Percentiles rank a stretch among this genome's conserved stretches.
Conservation (phyloP, 2,329 filamentous ascomycete species). For the Raffaelea arxii region DNA sequence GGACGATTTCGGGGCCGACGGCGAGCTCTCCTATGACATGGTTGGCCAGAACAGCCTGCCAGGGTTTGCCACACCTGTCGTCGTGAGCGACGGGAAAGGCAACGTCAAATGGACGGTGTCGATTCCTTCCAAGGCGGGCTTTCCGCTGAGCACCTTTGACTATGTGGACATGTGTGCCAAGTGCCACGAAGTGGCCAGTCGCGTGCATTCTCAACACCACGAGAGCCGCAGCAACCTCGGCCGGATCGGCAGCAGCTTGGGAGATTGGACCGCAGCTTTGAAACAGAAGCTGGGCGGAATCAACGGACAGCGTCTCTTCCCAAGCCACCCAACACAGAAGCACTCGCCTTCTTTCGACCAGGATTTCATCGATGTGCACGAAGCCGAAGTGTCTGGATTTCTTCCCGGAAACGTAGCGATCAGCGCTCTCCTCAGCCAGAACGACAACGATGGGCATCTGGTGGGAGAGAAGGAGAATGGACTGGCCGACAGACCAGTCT, state of each 20-base stretch:
- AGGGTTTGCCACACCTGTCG: conserved; percentile 61
- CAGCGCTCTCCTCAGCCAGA: conserved; percentile 19
- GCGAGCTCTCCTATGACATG: conserved; percentile 49
- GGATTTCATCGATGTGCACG: conserved; percentile 64
- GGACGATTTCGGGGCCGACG: conserved; percentile 29
- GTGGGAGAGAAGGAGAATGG: conserved; percentile 34
- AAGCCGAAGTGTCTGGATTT: conserved; percentile 57
- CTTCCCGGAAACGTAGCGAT: conserved; percentile 38
- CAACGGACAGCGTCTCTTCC: not conserved
- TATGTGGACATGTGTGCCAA: conserved; percentile 62
- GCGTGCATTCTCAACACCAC: conserved; percentile 39
- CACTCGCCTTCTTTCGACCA: conserved; percentile 33
- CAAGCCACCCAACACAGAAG: conserved; percentile 10
- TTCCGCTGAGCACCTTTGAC: conserved; percentile 56
- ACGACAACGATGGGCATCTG: conserved; percentile 22
- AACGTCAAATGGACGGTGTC: conserved; percentile 70
- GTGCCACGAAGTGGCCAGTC: conserved; percentile 53
- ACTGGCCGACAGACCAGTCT: conserved; percentile 43
- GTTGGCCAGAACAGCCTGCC: conserved; percentile 57
- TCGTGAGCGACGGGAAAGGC: conserved; percentile 56
- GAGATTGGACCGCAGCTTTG: not conserved
- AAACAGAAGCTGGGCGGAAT: not conserved
- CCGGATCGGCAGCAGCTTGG: not conserved
- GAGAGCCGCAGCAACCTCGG: not conserved
- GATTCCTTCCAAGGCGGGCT: conserved; percentile 56